phyloP scores from a whole-genome alignment of 2,329 filamentous ascomycete species.

The Colletotrichum brevisporum region DNA sequence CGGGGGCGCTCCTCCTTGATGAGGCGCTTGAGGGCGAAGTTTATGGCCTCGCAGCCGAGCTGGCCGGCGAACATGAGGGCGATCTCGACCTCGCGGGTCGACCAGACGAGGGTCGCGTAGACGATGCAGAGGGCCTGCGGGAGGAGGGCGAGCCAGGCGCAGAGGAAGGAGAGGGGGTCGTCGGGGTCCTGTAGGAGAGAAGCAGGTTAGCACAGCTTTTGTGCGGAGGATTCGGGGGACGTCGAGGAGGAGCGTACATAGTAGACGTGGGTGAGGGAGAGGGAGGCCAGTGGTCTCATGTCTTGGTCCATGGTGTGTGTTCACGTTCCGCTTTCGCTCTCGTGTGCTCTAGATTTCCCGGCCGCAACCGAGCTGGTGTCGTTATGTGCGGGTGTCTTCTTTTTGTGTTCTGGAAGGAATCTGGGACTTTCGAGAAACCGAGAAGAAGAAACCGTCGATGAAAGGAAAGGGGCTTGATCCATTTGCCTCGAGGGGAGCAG shows the following conservation, averaged over 20 bases:
- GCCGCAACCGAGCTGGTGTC: neutral
- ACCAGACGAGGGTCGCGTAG: constrained; percentile 92
- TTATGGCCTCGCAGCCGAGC: constrained; percentile 90
- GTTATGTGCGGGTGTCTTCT: neutral
- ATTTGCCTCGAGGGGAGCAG: constrained; percentile 2
- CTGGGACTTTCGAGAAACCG: neutral
- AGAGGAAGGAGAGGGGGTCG: constrained; percentile 87
- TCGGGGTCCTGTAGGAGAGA: constrained; percentile 77
- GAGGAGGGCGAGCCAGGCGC: constrained; percentile 93
- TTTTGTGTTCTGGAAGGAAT: too few species aligned
- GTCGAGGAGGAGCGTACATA: constrained; percentile 67
- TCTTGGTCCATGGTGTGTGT: constrained; percentile 50
- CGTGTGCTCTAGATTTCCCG: constrained; percentile 19
- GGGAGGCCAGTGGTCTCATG: constrained; percentile 79
- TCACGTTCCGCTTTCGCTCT: constrained; percentile 16
- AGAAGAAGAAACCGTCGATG: neutral
- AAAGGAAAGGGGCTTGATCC: neutral
- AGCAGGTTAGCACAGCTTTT: constrained; percentile 3
- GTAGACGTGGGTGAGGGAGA: constrained; percentile 95
- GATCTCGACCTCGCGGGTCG: constrained; percentile 91
- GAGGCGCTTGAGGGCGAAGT: constrained; percentile 89
- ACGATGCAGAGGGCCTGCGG: constrained; percentile 92
- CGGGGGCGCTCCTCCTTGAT: constrained; percentile 93
- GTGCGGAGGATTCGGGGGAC: neutral
- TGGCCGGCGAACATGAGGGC: constrained; percentile 92